Evolutionary conservation across 352 stramenopile species (phyloP).

Genomic region (Globisporangium nunn): DNA sequence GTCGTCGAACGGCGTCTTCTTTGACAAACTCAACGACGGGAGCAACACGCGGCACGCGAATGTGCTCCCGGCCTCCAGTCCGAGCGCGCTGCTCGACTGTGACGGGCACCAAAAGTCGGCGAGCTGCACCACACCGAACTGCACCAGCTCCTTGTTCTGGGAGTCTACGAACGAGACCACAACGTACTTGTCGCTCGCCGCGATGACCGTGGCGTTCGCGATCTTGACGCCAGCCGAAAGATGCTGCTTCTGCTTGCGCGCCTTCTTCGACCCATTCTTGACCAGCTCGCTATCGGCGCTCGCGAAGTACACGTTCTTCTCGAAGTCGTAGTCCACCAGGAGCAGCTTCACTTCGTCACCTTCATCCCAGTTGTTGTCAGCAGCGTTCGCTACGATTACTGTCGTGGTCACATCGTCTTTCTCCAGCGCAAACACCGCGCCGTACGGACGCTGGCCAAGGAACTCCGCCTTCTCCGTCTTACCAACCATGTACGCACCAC

Average conservation of each 20-base stretch:
- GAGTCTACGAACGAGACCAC: slow-evolving; percentile 56
- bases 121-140: slow-evolving; percentile 63
- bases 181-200: slow-evolving; percentile 53
- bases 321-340: slow-evolving; percentile 82
- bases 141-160: slow-evolving; percentile 16
- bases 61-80: slow-evolving; percentile 41
- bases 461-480: slow-evolving; percentile 81
- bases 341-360: slow-evolving; percentile 65
- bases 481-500: slow-evolving; percentile 35
- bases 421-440: slow-evolving; percentile 75
- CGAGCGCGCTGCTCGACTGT: slow-evolving; percentile 35
- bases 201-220: slow-evolving; percentile 37
- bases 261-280: slow-evolving; percentile 56
- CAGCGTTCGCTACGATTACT: slow-evolving; percentile 52
- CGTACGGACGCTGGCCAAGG: slow-evolving; percentile 78
- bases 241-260: slow-evolving; percentile 52
- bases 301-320: slow-evolving; percentile 79
- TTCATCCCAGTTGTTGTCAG: slow-evolving; percentile 40
- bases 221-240: slow-evolving; percentile 37
- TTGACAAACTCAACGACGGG: slow-evolving; percentile 27
- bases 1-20: slow-evolving; percentile 68
- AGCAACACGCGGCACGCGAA: slow-evolving; percentile 39
- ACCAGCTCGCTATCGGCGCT: slow-evolving; percentile 38
- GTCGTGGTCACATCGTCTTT: slow-evolving; percentile 55
- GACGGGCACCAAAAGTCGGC: slow-evolving; percentile 76